These are phyloP conservation scores for Phyllosticta capitalensis DNA, from an alignment of 2,329 filamentous ascomycete species.

Conservation along the genomic window DNA sequence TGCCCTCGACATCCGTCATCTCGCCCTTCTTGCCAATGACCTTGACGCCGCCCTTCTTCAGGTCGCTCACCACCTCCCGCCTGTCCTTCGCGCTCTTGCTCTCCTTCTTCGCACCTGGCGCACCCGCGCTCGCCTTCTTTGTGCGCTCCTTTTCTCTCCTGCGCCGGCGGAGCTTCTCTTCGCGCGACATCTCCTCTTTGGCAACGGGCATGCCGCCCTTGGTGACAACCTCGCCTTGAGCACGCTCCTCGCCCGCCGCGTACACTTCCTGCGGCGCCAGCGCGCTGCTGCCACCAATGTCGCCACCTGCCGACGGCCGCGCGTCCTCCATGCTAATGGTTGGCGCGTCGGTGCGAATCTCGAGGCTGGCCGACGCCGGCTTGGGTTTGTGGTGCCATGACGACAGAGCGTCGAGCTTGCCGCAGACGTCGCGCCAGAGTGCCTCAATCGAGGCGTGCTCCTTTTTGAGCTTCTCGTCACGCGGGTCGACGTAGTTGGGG, in stretches of 20 bases:
- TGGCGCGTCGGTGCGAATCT: constrained; percentile 83
- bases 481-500: constrained; percentile 69
- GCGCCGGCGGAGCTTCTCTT: constrained; percentile 69
- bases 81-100: constrained; percentile 52
- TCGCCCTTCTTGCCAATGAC: constrained; percentile 87
- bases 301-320: constrained; percentile 71
- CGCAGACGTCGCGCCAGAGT: constrained; percentile 73
- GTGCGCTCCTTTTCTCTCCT: constrained; percentile 79
- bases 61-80: constrained; percentile 51
- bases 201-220: constrained; percentile 71
- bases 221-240: constrained; percentile 62
- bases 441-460: constrained; percentile 75
- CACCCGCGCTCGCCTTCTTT: constrained; percentile 48
- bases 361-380: constrained; percentile 68
- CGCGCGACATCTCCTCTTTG: constrained; percentile 76
- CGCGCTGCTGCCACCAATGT: constrained; percentile 58
- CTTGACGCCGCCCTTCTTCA: constrained; percentile 81
- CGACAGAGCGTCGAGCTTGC: constrained; percentile 76
- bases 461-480: constrained; percentile 70
- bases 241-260: constrained; percentile 60
- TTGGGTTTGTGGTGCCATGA: constrained; percentile 96
- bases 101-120: constrained; percentile 32
- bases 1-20: constrained; percentile 73
- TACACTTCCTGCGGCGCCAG: constrained; percentile 94
- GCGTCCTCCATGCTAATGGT: constrained; percentile 92